Evolutionary conservation across 83 land plant species (phyloP).

Genomic region (Diphasiastrum complanatum): DNA sequence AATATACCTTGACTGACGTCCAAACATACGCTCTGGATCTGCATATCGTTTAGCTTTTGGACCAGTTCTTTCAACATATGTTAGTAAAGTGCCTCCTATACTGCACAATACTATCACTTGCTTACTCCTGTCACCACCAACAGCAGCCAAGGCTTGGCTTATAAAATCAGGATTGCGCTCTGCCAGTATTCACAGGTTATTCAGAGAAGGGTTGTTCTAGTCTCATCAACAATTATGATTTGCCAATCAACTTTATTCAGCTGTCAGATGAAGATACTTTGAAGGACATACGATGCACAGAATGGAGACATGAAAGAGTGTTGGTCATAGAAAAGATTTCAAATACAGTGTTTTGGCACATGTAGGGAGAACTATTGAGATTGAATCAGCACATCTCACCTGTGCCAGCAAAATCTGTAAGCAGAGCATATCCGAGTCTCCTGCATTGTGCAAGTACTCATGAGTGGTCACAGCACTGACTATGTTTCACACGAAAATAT

Average conservation of each 20-base stretch:
- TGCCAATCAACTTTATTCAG: background rate
- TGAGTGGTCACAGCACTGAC: too few relatives aligned
- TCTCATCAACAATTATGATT: too few relatives aligned
- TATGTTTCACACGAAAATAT: too few relatives aligned
- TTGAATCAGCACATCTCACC: too few relatives aligned
- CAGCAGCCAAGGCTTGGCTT: conserved; percentile 28
- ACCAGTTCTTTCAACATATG: conserved; percentile 38
- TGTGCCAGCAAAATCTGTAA: conserved; percentile 39
- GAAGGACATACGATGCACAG: too few relatives aligned
- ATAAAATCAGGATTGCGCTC: conserved; percentile 41
- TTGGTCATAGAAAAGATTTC: too few relatives aligned
- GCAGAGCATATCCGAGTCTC: conserved; percentile 34
- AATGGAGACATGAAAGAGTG: too few relatives aligned
- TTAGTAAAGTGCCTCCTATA: conserved; percentile 38
- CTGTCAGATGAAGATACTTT: background rate
- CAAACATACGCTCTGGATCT: conserved; percentile 47
- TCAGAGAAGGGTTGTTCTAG: too few relatives aligned
- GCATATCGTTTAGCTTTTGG: conserved; percentile 37
- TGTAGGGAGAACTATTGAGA: background rate
- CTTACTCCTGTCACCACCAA: conserved; percentile 32
- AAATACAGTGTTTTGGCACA: background rate
- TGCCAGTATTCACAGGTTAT: background rate
- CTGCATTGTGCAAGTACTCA: too few relatives aligned
- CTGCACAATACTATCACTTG: conserved; percentile 35
- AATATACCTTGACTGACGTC: conserved; percentile 40